Conservation (phyloP, 805 yeast genomes). For the Zygotorulaspora danielsina region DNA sequence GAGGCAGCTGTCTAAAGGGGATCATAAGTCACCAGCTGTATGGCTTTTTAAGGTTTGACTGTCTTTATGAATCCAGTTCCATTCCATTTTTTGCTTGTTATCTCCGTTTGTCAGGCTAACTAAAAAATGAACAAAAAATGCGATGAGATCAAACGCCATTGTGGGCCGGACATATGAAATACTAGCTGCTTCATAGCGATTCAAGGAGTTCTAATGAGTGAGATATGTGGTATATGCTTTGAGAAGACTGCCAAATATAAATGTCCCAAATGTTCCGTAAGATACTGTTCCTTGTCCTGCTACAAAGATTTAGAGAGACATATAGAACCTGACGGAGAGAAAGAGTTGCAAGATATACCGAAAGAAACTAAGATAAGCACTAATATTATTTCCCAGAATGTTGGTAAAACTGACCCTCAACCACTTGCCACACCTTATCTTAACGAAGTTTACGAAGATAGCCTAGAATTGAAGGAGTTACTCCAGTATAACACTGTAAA, state of each 20-base stretch:
- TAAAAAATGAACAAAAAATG: neutral
- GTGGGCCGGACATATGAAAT: too few species aligned
- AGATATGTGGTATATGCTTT: constrained; percentile 36
- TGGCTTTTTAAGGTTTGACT: too few species aligned
- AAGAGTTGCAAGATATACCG: neutral
- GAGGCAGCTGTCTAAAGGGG: too few species aligned
- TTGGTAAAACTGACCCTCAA: constrained; percentile 2
- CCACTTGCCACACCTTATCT: constrained; percentile 20
- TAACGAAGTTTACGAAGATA: constrained; percentile 35
- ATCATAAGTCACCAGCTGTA: too few species aligned
- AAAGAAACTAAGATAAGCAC: neutral
- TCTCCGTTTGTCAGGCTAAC: neutral
- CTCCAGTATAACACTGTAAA: constrained; percentile 47
- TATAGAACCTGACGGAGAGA: constrained; percentile 28
- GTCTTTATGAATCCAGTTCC: neutral
- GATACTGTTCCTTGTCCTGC: constrained; percentile 57
- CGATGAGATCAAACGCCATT: too few species aligned
- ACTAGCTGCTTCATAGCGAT: too few species aligned
- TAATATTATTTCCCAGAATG: constrained; percentile 4
- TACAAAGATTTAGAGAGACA: constrained; percentile 42
- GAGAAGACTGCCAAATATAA: constrained; percentile 40
- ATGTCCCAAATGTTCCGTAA: constrained; percentile 45
- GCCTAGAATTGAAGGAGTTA: constrained; percentile 41
- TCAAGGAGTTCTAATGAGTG: too few species aligned
- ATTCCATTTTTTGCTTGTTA: neutral